Evolutionary conservation across 345 rosid genomes (phyloP).

Genomic region (Populus tremula): DNA sequence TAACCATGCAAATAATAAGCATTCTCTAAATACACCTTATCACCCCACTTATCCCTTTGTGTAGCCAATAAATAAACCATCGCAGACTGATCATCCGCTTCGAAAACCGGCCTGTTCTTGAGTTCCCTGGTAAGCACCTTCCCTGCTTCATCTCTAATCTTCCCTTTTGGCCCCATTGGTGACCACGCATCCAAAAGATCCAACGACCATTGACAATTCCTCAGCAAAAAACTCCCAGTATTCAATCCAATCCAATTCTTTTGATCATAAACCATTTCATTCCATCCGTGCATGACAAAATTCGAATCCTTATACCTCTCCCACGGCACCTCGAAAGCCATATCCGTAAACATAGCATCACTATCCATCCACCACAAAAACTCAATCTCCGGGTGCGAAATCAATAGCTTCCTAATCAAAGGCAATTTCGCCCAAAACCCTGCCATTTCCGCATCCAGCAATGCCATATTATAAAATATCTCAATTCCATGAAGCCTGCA

Average conservation of each 20-base stretch:
- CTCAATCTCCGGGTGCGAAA: conserved; percentile 73
- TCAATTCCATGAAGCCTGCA: conserved; percentile 68
- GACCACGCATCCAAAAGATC: conserved; percentile 75
- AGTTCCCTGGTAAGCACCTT: conserved; percentile 54
- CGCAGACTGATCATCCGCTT: conserved; percentile 71
- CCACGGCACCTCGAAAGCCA: conserved; percentile 81
- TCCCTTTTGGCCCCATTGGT: conserved; percentile 70
- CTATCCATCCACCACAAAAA: conserved; percentile 83
- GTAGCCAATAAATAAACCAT: conserved; percentile 65
- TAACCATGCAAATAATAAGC: conserved; percentile 71
- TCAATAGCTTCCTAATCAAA: conserved; percentile 51
- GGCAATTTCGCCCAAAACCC: conserved; percentile 78
- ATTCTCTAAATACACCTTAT: conserved; percentile 63
- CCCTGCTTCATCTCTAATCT: conserved; percentile 63
- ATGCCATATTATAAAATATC: conserved; percentile 69
- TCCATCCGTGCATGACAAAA: conserved; percentile 76
- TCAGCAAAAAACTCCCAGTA: conserved; percentile 62
- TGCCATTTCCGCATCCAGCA: conserved; percentile 71
- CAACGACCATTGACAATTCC: conserved; percentile 66
- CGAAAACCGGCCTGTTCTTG: conserved; percentile 58
- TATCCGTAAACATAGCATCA: conserved; percentile 75
- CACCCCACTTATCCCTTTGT: conserved; percentile 62
- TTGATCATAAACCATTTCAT: conserved; percentile 61
- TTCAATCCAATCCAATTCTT: conserved; percentile 72
- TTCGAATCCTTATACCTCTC: conserved; percentile 61